Conservation (phyloP, 1,284 basidiomycete genomes). For the Irpex lacteus region DNA sequence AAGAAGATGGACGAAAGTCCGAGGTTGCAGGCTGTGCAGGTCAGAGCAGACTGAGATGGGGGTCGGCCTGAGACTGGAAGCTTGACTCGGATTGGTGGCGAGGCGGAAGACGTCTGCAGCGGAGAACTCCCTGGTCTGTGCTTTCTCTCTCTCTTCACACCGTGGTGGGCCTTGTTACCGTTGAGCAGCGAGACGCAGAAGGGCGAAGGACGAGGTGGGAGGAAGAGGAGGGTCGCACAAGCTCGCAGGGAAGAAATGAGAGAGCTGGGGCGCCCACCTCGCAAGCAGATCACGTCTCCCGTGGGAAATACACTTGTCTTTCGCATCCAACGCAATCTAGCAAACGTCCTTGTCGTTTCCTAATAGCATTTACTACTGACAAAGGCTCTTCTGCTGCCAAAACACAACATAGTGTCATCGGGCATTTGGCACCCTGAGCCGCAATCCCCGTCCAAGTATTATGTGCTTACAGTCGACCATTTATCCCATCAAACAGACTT, state of each 20-base stretch:
- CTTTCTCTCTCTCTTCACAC: neutral
- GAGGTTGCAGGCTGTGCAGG: neutral
- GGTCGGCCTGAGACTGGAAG: neutral
- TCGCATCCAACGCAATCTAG: neutral
- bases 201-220: neutral
- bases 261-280: neutral
- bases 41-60: neutral
- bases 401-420: neutral
- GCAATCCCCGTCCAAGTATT: too few relatives aligned
- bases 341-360: neutral
- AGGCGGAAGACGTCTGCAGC: neutral
- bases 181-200: neutral
- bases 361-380: neutral
- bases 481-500: too few relatives aligned
- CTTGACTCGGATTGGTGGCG: neutral
- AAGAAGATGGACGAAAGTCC: neutral
- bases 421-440: neutral
- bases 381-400: neutral
- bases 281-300: neutral
- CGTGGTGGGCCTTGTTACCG: neutral
- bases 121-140: neutral
- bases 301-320: neutral
- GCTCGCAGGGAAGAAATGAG: neutral
- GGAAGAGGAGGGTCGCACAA: neutral
- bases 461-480: too few relatives aligned